Evolutionary conservation across 148 eudicot species (phyloP).

Genomic region (Salicornia ramosissima): DNA sequence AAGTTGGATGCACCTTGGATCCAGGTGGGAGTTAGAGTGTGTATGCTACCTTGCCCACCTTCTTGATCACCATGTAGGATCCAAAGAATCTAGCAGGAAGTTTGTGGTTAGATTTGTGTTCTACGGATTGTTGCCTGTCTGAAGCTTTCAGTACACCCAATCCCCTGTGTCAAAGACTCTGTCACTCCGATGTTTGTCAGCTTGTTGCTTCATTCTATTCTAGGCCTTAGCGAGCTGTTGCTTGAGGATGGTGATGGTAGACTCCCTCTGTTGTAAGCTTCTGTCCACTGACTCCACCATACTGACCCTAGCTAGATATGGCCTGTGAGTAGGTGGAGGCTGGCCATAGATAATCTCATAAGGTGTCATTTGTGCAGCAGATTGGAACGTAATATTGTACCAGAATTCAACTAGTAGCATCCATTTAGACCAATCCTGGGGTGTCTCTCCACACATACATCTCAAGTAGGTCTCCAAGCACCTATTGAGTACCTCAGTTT

Average conservation of each 20-base stretch:
- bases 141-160: constrained; percentile 1
- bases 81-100: constrained; percentile 1
- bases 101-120: not conserved
- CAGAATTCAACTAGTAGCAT: not conserved
- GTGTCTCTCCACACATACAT: not conserved
- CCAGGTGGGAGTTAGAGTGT: not conserved
- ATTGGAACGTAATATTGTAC: not conserved
- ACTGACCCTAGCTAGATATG: too few species aligned
- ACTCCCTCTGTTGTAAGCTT: not conserved
- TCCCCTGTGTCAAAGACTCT: not conserved
- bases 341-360: not conserved
- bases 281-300: too few species aligned
- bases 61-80: not conserved
- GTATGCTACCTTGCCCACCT: not conserved
- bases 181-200: not conserved
- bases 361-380: not conserved
- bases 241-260: not conserved
- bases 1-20: not conserved
- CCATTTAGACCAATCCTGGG: not conserved
- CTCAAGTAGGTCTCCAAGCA: constrained; percentile 2
- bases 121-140: not conserved
- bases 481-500: not conserved
- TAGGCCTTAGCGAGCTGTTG: not conserved
- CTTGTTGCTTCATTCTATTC: not conserved
- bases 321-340: too few species aligned